Base-by-base conservation (phyloP, 2,329 filamentous ascomycete species). In the Pseudopithomyces maydicus region DNA sequence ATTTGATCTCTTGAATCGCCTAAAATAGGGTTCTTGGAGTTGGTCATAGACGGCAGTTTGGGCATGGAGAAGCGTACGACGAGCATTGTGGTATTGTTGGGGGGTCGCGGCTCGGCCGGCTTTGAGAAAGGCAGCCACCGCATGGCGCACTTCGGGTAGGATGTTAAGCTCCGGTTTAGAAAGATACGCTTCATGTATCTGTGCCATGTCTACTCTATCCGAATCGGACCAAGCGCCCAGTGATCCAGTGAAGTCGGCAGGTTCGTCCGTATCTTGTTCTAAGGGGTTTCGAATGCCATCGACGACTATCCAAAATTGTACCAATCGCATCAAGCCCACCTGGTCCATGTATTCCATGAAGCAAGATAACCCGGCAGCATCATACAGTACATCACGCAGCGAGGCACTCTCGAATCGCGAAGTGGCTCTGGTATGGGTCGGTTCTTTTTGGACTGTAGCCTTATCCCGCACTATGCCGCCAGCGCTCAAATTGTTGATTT, bases 271-370 rank as follows among this genome's bases (percentile, higher is more conserved):
- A 67, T 91, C 89, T 62, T 94, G 91, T 76, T 99, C 95, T 2
- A 99, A 80, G 0, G 95, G 96, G 66, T 96, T 97, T 41, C 96
- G 90, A 66, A 98, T 92, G 0, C 95, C 94, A 77, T 99, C 95
- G 6, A 98, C 95, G 2, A 98, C 95, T 39, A 99, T 88, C 92
- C 94, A 99, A 75, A 98, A 99, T 70, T 99, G 95, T 6, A 99
- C 93, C 45, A 97, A 80, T 14, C 90, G 85, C 89, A 98, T 94
- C 23, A 94, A 82, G 15, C 85, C 84, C 72, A 93, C 90, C 41
- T 95, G 88, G 73, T 99, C 95, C 95, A 99, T 99, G 70, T 92
- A 98, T 73, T 99, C 95, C 95, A 99, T 99, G 78, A 99, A 98
- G 73, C 97, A 99, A 2, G 95, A 98, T 8, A 99, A 82, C 0